Conservation (phyloP, 2,329 filamentous ascomycete species). For the Trichoderma harzianum region DNA sequence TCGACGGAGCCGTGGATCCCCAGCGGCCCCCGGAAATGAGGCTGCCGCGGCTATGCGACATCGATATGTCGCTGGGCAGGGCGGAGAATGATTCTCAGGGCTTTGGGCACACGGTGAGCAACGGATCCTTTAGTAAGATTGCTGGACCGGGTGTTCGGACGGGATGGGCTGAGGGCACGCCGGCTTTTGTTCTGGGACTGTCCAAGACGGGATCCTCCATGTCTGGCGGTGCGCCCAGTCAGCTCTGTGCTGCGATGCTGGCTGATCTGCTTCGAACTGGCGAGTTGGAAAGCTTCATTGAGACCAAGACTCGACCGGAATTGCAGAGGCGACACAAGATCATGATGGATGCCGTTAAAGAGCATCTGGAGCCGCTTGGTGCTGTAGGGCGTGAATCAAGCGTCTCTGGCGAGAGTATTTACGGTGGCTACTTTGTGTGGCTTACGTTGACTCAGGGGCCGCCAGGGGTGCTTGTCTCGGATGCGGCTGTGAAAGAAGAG, state of each 20-base stretch:
- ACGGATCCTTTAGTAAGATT: constrained; percentile 89
- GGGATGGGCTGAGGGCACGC: constrained; percentile 80
- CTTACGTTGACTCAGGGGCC: constrained; percentile 54
- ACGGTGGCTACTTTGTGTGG: constrained; percentile 88
- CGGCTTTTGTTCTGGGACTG: constrained; percentile 49
- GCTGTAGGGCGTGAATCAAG: constrained; percentile 42
- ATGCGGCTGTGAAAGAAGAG: constrained; percentile 57
- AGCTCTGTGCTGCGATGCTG: constrained; percentile 52
- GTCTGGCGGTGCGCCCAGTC: constrained; percentile 56
- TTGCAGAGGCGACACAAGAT: constrained; percentile 44
- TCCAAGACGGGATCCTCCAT: constrained; percentile 51
- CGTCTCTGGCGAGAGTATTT: constrained; percentile 45
- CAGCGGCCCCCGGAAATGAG: constrained; percentile 40
- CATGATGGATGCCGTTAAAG: constrained; percentile 57
- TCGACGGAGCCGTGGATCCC: constrained; percentile 34
- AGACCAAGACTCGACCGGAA: constrained; percentile 40
- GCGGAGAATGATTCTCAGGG: constrained; percentile 38
- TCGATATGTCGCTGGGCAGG: constrained; percentile 67
- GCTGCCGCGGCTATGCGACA: constrained; percentile 73
- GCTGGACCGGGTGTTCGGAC: constrained; percentile 75
- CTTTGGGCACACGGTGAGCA: constrained; percentile 80
- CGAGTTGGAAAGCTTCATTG: constrained; percentile 44
- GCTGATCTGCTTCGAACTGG: constrained; percentile 46
- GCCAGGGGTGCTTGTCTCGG: constrained; percentile 54
- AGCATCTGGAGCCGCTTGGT: constrained; percentile 60